A percentile compares a stretch with the other conserved stretches of the same genome.
Evolutionary conservation across 2,329 filamentous ascomycete species (phyloP).

Genomic region (Macrophomina pseudophaseolina): DNA sequence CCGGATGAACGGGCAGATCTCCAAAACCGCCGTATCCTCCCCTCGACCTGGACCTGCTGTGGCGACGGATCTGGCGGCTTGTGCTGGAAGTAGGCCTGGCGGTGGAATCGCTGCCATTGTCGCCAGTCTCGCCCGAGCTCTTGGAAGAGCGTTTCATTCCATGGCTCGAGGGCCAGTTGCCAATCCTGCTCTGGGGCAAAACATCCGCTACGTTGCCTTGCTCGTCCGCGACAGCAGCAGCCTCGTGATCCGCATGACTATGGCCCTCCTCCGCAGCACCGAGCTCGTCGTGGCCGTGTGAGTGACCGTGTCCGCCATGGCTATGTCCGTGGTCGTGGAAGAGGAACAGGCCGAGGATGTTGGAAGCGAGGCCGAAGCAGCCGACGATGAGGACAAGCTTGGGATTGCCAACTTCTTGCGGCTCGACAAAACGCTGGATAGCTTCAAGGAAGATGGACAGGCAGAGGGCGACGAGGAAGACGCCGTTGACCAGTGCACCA

Average conservation of each 20-base stretch:
- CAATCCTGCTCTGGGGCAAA: constrained; percentile 66
- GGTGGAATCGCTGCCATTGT: constrained; percentile 13
- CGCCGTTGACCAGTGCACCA: constrained; percentile 94
- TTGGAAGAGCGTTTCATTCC: constrained; percentile 10
- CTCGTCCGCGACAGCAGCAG: constrained; percentile 59
- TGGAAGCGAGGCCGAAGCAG: constrained; percentile 82
- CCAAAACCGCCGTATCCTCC: constrained; percentile 57
- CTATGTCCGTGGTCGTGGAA: constrained; percentile 93
- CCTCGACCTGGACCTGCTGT: constrained; percentile 64
- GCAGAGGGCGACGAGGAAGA: constrained; percentile 95
- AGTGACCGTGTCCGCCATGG: constrained; percentile 65
- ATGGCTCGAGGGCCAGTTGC: constrained; percentile 50
- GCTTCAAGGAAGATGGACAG: constrained; percentile 96
- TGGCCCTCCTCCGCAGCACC: constrained; percentile 60
- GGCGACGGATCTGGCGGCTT: constrained; percentile 29
- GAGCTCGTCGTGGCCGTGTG: constrained; percentile 46
- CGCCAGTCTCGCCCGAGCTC: not conserved
- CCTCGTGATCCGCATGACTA: constrained; percentile 41
- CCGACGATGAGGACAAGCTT: constrained; percentile 89
- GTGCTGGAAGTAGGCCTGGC: not conserved
- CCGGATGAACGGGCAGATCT: constrained; percentile 81
- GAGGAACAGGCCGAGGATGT: constrained; percentile 85
- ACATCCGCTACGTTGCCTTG: constrained; percentile 65
- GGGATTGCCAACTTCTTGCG: constrained; percentile 84
- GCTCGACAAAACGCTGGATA: constrained; percentile 87